These are phyloP conservation scores for Grigorovia humatica DNA, from an alignment of 805 yeast genomes.

Conservation along the genomic window DNA sequence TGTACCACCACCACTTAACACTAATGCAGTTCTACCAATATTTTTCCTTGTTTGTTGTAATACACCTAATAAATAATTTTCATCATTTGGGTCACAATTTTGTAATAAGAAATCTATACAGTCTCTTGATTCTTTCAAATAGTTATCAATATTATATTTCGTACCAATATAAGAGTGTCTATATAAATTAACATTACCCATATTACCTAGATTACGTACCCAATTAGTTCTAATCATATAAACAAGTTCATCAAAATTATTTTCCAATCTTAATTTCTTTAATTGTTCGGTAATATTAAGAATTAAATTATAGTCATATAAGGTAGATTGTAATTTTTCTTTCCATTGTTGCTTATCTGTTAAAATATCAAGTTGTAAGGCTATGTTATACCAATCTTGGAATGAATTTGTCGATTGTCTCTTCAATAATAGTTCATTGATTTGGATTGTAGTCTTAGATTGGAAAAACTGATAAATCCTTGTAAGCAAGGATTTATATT, in stretches of 20 bases:
- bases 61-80: constrained; percentile 60
- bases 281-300: constrained; percentile 42
- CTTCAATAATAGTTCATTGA: constrained; percentile 21
- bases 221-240: constrained; percentile 77
- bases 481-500: background rate
- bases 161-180: constrained; percentile 78
- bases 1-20: constrained; percentile 88
- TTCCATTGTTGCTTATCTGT: constrained; percentile 68
- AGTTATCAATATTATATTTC: constrained; percentile 69
- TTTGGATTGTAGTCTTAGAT: background rate
- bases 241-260: constrained; percentile 50
- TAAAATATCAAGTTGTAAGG: constrained; percentile 54
- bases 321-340: constrained; percentile 40
- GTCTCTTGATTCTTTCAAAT: constrained; percentile 60
- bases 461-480: background rate
- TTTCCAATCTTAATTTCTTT: constrained; percentile 45
- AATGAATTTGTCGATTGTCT: constrained; percentile 42
- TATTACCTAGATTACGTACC: constrained; percentile 74
- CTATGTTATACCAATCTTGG: constrained; percentile 55
- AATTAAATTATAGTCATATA: constrained; percentile 64
- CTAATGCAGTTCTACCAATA: constrained; percentile 85
- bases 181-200: constrained; percentile 72
- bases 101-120: constrained; percentile 24
- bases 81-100: constrained; percentile 40
- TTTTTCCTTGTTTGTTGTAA: constrained; percentile 77